These are phyloP conservation scores for Cladophialophora bantiana DNA, from an alignment of 2,329 filamentous ascomycete species.

Conservation along the genomic window DNA sequence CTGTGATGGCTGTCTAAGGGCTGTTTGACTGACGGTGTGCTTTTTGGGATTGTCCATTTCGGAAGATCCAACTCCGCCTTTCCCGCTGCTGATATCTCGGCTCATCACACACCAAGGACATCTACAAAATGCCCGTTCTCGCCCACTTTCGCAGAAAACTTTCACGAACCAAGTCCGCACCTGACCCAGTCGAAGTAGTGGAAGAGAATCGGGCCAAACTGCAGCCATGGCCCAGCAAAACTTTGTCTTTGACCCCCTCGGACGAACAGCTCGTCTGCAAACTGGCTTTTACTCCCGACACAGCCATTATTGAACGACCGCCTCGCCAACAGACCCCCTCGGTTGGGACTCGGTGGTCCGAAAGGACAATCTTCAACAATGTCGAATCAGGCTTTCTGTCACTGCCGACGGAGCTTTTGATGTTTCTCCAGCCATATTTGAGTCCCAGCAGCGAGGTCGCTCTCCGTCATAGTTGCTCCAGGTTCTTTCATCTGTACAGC, in stretches of 20 bases:
- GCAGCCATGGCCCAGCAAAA: constrained; percentile 29
- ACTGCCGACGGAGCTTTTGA: constrained; percentile 39
- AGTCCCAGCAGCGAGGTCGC: constrained; percentile 37
- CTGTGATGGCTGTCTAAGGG: background rate
- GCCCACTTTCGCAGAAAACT: constrained; percentile 34
- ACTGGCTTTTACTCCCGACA: constrained; percentile 38
- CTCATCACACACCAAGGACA: background rate
- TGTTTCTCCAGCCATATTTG: constrained; percentile 37
- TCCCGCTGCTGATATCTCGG: constrained; percentile 2
- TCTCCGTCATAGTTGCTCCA: constrained; percentile 38
- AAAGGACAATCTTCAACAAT: constrained; percentile 41
- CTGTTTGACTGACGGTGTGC: background rate
- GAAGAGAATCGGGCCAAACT: constrained; percentile 18
- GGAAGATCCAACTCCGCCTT: constrained; percentile 13
- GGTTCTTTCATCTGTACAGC: constrained; percentile 39
- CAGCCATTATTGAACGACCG: constrained; percentile 34
- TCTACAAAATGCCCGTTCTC: constrained; percentile 28
- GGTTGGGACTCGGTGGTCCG: constrained; percentile 34
- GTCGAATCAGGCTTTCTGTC: constrained; percentile 38
- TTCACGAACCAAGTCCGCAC: constrained; percentile 36
- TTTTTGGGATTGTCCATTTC: background rate
- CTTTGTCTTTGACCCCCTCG: constrained; percentile 37
- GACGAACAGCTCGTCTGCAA: constrained; percentile 40
- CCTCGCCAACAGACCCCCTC: constrained; percentile 35
- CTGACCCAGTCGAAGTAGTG: constrained; percentile 10